These are phyloP conservation scores for Paecilomyces dactylethromorphus DNA, from an alignment of 2,329 filamentous ascomycete genomes.

Conservation along the genomic window DNA sequence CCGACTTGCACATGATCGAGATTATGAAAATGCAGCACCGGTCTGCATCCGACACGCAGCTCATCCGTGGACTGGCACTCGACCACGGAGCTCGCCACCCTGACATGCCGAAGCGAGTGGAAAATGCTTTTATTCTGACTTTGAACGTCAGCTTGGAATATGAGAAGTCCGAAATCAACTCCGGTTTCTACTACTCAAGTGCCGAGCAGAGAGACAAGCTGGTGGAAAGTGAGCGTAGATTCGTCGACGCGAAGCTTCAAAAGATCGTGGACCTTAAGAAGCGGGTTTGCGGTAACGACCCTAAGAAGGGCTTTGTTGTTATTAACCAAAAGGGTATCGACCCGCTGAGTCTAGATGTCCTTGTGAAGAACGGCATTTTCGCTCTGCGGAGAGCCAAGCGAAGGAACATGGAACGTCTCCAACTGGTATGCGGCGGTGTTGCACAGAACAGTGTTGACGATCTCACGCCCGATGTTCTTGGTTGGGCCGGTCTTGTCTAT, in stretches of 20 bases:
- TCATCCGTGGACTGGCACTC: slow-evolving; percentile 85
- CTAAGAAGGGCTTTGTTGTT: slow-evolving; percentile 92
- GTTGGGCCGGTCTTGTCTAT: slow-evolving; percentile 94
- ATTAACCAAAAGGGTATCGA: slow-evolving; percentile 99
- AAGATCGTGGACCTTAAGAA: slow-evolving; percentile 99
- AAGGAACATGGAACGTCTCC: slow-evolving; percentile 97
- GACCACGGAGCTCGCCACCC: slow-evolving; percentile 96
- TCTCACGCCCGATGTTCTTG: slow-evolving; percentile 76
- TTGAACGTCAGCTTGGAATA: slow-evolving; percentile 97
- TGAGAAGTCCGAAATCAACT: slow-evolving; percentile 99
- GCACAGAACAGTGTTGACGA: slow-evolving; percentile 97
- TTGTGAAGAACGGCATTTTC: slow-evolving; percentile 97
- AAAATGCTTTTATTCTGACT: slow-evolving; percentile 91
- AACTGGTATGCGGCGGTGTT: slow-evolving; percentile 84
- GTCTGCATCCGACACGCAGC: slow-evolving; percentile 88
- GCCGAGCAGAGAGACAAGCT: slow-evolving; percentile 97
- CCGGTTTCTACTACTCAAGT: slow-evolving; percentile 95
- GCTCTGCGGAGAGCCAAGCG: slow-evolving; percentile 91
- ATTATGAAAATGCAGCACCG: slow-evolving; percentile 99
- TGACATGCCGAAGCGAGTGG: slow-evolving; percentile 94
- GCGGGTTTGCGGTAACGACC: slow-evolving; percentile 87
- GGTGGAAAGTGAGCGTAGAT: slow-evolving; percentile 91
- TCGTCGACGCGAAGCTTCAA: slow-evolving; percentile 91
- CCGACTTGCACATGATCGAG: slow-evolving; percentile 97
- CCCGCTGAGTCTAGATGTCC: slow-evolving; percentile 86